Percentiles rank a stretch among this genome's conserved stretches.
phyloP scores from a whole-genome alignment of 2,329 filamentous ascomycete species.

The Clonostachys rosea region DNA sequence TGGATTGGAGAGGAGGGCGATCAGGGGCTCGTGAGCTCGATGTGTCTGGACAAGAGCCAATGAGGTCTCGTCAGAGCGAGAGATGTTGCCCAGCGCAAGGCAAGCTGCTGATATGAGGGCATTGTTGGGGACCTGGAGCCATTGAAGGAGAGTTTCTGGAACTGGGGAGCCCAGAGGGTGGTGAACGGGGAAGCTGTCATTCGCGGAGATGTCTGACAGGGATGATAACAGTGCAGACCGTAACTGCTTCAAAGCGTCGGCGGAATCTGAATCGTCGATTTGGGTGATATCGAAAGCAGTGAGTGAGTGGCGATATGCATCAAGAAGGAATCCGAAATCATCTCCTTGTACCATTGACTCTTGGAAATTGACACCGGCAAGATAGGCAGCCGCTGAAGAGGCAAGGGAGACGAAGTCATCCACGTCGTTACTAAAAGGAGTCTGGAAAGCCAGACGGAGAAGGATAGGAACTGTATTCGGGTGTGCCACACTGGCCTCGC shows the following conservation, averaged over 20 bases:
- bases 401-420: conserved; percentile 50
- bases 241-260: conserved; percentile 38
- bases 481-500: conserved; percentile 37
- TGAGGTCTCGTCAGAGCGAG: conserved; percentile 51
- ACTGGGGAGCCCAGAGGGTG: conserved; percentile 37
- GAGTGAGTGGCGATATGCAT: conserved; percentile 42
- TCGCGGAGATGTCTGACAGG: conserved; percentile 47
- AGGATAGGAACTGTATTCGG: conserved; percentile 42
- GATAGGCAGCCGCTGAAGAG: conserved; percentile 49
- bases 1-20: conserved; percentile 35
- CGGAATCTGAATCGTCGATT: conserved; percentile 39
- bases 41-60: conserved; percentile 39
- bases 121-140: conserved; percentile 33
- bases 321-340: conserved; percentile 34
- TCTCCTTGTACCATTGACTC: conserved; percentile 33
- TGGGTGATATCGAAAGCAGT: conserved; percentile 29
- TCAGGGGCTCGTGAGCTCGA: conserved; percentile 35
- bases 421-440: conserved; percentile 34
- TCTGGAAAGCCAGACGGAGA: conserved; percentile 39
- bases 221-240: conserved; percentile 43
- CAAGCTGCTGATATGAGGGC: conserved; percentile 53
- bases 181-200: conserved; percentile 35
- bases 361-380: conserved; percentile 49
- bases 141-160: conserved; percentile 35
- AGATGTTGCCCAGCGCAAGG: conserved; percentile 57